A percentile compares a stretch with the other conserved stretches of the same genome.
Evolutionary conservation across 805 yeast genomes (phyloP).

Genomic region (Saturnispora kantuleensis): DNA sequence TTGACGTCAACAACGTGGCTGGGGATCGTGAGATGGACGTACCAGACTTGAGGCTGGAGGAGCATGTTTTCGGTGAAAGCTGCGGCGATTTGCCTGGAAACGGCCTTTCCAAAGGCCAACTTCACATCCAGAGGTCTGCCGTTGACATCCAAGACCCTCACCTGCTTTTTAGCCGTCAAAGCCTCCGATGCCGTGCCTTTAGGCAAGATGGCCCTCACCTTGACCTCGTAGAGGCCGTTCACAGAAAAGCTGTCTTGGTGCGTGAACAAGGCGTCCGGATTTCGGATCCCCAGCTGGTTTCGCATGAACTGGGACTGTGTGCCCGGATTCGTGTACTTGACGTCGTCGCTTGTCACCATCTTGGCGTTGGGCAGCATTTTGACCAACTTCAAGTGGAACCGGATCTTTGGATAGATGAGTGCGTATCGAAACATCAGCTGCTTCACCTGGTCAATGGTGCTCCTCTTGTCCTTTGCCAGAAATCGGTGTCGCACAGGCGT

Average conservation of each 20-base stretch:
- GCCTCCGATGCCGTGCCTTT: constrained; percentile 25
- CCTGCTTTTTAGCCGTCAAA: constrained; percentile 15
- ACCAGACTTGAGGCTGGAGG: constrained; percentile 29
- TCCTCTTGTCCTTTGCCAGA: constrained; percentile 19
- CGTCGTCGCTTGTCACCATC: constrained; percentile 6
- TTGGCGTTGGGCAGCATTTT: constrained; percentile 13
- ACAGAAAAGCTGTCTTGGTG: constrained; percentile 8
- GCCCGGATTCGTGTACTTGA: constrained; percentile 10
- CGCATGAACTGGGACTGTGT: constrained; percentile 11
- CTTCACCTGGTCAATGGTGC: constrained; percentile 19
- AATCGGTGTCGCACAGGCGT: constrained; percentile 28
- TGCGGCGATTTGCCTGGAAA: constrained; percentile 19
- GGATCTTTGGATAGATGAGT: constrained; percentile 20
- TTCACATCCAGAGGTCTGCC: constrained; percentile 22
- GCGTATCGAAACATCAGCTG: constrained; percentile 25
- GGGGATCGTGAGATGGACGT: constrained; percentile 21
- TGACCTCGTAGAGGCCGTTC: background rate
- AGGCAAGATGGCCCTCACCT: constrained; percentile 24
- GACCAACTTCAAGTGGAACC: constrained; percentile 25
- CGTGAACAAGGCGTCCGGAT: constrained; percentile 13
- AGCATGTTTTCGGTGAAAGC: constrained; percentile 19
- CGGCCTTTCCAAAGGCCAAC: constrained; percentile 24
- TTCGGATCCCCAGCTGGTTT: constrained; percentile 14
- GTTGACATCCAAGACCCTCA: constrained; percentile 28
- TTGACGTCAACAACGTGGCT: constrained; percentile 27